These are phyloP conservation scores for Rubroboletus satanas DNA, from an alignment of 768 basidiomycete species.

Conservation along the genomic window DNA sequence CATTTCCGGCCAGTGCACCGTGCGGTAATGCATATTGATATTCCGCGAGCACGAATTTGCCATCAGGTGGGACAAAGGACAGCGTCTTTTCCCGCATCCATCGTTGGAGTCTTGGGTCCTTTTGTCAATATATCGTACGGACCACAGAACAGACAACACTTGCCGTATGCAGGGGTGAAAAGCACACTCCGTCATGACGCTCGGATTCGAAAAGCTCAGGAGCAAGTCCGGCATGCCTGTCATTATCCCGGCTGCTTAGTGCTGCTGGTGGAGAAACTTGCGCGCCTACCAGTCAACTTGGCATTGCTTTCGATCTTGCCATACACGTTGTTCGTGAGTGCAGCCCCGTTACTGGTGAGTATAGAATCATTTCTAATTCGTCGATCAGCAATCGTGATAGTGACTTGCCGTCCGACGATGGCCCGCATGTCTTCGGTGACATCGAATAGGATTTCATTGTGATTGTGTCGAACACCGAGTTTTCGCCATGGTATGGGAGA, in stretches of 20 bases:
- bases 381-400: neutral
- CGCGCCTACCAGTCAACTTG: conserved; percentile 63
- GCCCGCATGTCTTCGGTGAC: conserved; percentile 75
- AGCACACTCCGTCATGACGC: conserved; percentile 69
- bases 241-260: neutral
- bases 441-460: conserved; percentile 93
- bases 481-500: conserved; percentile 94
- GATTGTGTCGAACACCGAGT: conserved; percentile 74
- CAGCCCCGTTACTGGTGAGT: conserved; percentile 55
- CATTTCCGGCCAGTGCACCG: conserved; percentile 36
- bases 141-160: conserved; percentile 16
- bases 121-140: conserved; percentile 5
- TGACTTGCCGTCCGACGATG: conserved; percentile 30
- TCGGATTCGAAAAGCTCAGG: conserved; percentile 71
- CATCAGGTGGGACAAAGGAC: conserved; percentile 94
- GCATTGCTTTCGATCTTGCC: conserved; percentile 78
- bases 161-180: conserved; percentile 95
- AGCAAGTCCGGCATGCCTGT: conserved; percentile 87
- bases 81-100: conserved; percentile 74
- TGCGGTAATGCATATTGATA: conserved; percentile 63
- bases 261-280: neutral
- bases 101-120: conserved; percentile 57
- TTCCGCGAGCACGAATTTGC: conserved; percentile 77
- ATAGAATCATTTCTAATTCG: neutral
- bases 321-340: conserved; percentile 63